phyloP scores from a whole-genome alignment of 2,329 filamentous ascomycete species.

The Talaromyces sp. region DNA sequence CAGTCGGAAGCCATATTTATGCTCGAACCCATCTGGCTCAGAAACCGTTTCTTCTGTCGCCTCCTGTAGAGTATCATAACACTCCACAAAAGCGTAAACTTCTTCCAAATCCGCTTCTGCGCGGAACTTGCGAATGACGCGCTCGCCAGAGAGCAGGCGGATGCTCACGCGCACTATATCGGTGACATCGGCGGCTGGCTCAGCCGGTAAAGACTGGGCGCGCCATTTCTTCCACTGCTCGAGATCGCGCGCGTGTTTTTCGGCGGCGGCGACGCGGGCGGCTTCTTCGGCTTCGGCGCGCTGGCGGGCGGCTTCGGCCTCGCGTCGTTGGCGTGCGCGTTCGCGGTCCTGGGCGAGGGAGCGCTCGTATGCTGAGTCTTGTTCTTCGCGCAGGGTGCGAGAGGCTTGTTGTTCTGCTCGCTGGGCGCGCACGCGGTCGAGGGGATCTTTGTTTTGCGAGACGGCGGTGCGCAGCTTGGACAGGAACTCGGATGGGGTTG shows the following conservation, averaged over 20 bases:
- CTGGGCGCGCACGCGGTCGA: constrained; percentile 69
- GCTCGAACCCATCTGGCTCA: constrained; percentile 65
- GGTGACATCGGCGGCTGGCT: constrained; percentile 61
- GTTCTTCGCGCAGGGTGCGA: constrained; percentile 76
- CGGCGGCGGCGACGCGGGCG: constrained; percentile 58
- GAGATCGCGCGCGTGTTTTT: constrained; percentile 49
- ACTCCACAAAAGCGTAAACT: constrained; percentile 94
- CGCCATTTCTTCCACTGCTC: constrained; percentile 79
- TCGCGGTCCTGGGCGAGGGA: constrained; percentile 85
- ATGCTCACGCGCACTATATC: constrained; percentile 68
- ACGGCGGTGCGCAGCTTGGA: constrained; percentile 70
- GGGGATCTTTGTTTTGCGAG: constrained; percentile 67
- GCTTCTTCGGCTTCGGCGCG: constrained; percentile 63
- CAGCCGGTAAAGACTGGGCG: constrained; percentile 58
- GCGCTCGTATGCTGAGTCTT: constrained; percentile 90
- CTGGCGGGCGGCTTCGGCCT: constrained; percentile 63
- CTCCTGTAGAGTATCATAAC: constrained; percentile 61
- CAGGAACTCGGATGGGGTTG: constrained; percentile 65
- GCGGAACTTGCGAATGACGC: constrained; percentile 71
- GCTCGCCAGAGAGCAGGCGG: constrained; percentile 60
- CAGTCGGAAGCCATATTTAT: constrained; percentile 79
- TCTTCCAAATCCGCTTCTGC: constrained; percentile 72
- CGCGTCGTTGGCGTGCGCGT: constrained; percentile 67
- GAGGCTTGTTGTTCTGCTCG: constrained; percentile 74
- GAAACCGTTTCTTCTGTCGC: constrained; percentile 29